phyloP scores from a whole-genome alignment of 176 grass and related monocot genomes.

The Carex kokanica region DNA sequence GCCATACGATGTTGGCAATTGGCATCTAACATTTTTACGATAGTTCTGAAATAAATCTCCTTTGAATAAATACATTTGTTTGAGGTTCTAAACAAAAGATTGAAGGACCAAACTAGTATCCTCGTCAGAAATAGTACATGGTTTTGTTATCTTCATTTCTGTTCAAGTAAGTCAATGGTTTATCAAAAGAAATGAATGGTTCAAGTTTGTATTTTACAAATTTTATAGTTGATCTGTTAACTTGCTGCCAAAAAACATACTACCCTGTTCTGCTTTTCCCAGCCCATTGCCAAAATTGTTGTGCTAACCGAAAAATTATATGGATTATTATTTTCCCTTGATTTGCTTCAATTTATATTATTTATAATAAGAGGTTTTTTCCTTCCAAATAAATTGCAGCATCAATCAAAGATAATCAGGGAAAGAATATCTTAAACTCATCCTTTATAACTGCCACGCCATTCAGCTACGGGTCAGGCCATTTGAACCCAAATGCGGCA shows the following conservation, averaged over 20 bases:
- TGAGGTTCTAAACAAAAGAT: neutral
- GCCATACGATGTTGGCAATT: neutral
- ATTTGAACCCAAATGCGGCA: slow-evolving; percentile 41
- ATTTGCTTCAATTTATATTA: neutral
- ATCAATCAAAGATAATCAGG: slow-evolving; percentile 31
- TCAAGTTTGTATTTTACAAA: neutral
- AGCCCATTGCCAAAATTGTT: neutral
- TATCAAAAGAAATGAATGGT: neutral
- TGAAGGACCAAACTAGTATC: neutral
- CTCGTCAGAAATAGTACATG: neutral
- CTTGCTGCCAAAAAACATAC: neutral
- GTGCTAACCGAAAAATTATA: neutral
- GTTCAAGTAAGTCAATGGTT: neutral
- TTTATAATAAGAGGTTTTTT: neutral
- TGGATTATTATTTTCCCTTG: neutral
- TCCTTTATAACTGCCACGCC: slow-evolving; percentile 40
- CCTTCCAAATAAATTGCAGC: slow-evolving; percentile 23
- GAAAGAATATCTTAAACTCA: slow-evolving; percentile 30
- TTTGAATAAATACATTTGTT: neutral
- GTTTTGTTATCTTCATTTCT: neutral
- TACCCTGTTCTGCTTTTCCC: neutral
- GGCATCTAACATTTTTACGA: neutral
- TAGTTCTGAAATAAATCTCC: neutral
- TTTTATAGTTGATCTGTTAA: neutral
- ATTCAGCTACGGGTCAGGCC: slow-evolving; percentile 57